Percentiles rank a stretch among this genome's conserved stretches.
phyloP scores from a whole-genome alignment of 495 filamentous ascomycete genomes.

The Neurospora sp. region DNA sequence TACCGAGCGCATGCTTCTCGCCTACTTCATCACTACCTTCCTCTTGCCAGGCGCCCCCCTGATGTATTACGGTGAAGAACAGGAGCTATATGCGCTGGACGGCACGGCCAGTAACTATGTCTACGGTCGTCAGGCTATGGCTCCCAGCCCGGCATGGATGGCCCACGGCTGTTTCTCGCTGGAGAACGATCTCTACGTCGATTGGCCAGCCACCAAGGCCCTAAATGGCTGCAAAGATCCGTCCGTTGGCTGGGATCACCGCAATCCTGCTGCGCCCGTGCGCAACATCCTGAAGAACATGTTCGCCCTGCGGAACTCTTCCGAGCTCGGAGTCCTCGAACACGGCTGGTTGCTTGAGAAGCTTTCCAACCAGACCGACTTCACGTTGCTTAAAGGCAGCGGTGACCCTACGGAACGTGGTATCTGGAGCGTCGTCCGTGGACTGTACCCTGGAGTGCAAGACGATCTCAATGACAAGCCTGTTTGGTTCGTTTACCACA shows the following conservation, averaged over 20 bases:
- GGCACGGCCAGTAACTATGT: conserved; percentile 60
- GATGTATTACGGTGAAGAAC: conserved; percentile 61
- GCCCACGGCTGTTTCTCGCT: conserved; percentile 58
- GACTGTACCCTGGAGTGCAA: conserved; percentile 40
- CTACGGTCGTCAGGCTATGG: conserved; percentile 60
- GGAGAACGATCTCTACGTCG: conserved; percentile 43
- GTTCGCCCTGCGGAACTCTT: conserved; percentile 46
- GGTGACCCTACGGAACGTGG: conserved; percentile 50
- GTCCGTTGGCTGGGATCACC: conserved; percentile 51
- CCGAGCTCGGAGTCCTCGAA: conserved; percentile 48
- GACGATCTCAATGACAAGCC: conserved; percentile 42
- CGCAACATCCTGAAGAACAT: conserved; percentile 59
- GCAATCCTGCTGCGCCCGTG: conserved; percentile 57
- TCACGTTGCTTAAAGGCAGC: conserved; percentile 44
- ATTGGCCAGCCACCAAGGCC: conserved; percentile 50
- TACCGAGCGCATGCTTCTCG: conserved; percentile 51
- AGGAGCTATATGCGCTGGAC: conserved; percentile 58
- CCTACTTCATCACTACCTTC: conserved; percentile 53
- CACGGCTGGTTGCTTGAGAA: conserved; percentile 53
- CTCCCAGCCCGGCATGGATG: conserved; percentile 56
- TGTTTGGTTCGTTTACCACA: conserved; percentile 61
- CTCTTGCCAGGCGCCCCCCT: conserved; percentile 58
- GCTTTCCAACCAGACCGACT: conserved; percentile 49
- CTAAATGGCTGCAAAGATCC: conserved; percentile 50
- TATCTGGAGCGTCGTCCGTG: conserved; percentile 56